Conservation (phyloP, 768 basidiomycete species). For the Tulasnella sp. region DNA sequence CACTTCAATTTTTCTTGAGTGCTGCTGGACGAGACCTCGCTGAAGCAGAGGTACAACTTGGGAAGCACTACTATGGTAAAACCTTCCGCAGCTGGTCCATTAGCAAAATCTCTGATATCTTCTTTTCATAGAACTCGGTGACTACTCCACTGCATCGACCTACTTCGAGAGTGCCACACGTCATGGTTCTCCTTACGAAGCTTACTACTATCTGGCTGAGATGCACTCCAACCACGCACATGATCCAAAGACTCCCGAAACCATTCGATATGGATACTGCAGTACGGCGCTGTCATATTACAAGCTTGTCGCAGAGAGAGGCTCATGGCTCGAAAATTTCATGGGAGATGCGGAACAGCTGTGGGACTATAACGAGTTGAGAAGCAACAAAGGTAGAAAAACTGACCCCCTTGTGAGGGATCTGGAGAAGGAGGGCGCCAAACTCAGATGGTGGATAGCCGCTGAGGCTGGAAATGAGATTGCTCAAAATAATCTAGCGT, state of each 20-base stretch:
- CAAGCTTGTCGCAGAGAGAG: conserved; percentile 85
- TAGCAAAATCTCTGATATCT: background rate
- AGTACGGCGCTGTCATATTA: conserved; percentile 85
- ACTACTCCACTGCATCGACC: conserved; percentile 48
- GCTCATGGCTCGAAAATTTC: conserved; percentile 70
- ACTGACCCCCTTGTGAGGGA: conserved; percentile 33
- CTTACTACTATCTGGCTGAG: conserved; percentile 84
- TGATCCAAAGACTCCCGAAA: conserved; percentile 22
- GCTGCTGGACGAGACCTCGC: conserved; percentile 83
- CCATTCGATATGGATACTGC: conserved; percentile 46
- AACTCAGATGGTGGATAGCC: conserved; percentile 90
- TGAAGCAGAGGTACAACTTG: conserved; percentile 85
- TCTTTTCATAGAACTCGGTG: conserved; percentile 44
- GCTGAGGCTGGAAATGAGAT: conserved; percentile 85
- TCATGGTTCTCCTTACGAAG: conserved; percentile 84
- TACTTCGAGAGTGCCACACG: conserved; percentile 78
- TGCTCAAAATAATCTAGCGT: conserved; percentile 92
- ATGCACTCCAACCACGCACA: conserved; percentile 54
- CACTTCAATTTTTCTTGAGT: conserved; percentile 50
- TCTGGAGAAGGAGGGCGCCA: conserved; percentile 59
- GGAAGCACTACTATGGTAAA: conserved; percentile 58
- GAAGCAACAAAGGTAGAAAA: conserved; percentile 1
- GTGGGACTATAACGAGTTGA: conserved; percentile 37
- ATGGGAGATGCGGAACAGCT: conserved; percentile 64
- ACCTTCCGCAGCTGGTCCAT: background rate